Evolutionary conservation across 1,284 basidiomycete genomes (phyloP), one percentile per base, ranked within the genome.

Genomic region (Trichosporon faecale): DNA sequence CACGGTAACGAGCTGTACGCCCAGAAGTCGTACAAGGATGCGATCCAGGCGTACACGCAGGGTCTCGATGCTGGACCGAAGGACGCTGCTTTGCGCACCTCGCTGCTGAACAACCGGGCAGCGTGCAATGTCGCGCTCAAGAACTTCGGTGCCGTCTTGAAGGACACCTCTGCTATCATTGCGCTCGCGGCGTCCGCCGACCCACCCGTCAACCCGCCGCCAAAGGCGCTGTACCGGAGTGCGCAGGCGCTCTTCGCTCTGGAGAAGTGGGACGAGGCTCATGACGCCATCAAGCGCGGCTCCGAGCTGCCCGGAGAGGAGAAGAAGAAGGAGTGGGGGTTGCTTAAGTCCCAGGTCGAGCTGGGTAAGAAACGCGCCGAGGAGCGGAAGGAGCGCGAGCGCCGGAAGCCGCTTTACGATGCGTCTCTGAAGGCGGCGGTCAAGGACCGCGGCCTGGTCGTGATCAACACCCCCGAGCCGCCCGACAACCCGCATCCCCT

Each of bases 1-100:
- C 94, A 98, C 81, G 96, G 94, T 2, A 98, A 98, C 81, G 93
- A 95, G 69, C 94, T 97, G 77, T 98, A 93, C 85, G 90, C 89
- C 72, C 91, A 90, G 25, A 93, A 92, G 79, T 88, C 93, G 64
- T 93, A 89, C 82, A 88, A 91, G 33, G 95, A 99, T 80, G 96
- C 96, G 1, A 75, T 91, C 11, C 89, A 89, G 0, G 98, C 98
- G 80, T 99, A 98, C 82, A 90, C 91, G 0, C 92, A 96, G 79
- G 96, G 91, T 0, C 79, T 99, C 33, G 91, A 96, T 65, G 92
- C 91, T 0, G 88, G 91, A 66, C 92, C 94, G 1, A 86, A 88
- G 6, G 90, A 93, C 76, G 72, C 78, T 11, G 75, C 79, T 2
- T 80, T 96, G 8, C 83, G 87, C 44, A 90, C 93, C 73, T 89